These are phyloP conservation scores for Gomphus sp. DNA, from an alignment of 1,284 basidiomycete species.

Conservation along the genomic window DNA sequence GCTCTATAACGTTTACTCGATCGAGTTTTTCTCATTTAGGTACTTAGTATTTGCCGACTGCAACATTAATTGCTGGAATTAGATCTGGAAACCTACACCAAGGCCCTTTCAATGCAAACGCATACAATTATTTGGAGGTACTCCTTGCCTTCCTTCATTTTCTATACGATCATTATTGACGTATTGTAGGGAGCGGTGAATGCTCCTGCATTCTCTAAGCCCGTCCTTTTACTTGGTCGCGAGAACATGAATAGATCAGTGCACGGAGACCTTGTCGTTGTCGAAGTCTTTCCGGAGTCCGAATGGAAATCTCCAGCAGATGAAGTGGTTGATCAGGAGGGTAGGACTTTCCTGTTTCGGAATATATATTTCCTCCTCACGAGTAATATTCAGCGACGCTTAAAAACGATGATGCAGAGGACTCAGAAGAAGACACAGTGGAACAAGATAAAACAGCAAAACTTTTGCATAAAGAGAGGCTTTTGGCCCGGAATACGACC, in stretches of 20 bases:
- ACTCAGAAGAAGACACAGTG: constrained; percentile 51
- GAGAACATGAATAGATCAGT: constrained; percentile 96
- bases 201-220: constrained; percentile 64
- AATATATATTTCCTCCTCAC: background rate
- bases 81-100: constrained; percentile 81
- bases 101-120: constrained; percentile 93
- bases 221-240: constrained; percentile 80
- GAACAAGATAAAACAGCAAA: constrained; percentile 46
- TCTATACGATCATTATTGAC: background rate
- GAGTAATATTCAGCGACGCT: constrained; percentile 51
- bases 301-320: constrained; percentile 94
- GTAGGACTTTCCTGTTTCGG: constrained; percentile 34
- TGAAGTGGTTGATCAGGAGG: constrained; percentile 89
- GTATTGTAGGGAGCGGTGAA: constrained; percentile 66
- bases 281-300: constrained; percentile 80
- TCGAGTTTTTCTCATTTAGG: constrained; percentile 1
- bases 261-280: constrained; percentile 88
- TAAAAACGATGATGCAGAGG: constrained; percentile 85
- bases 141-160: constrained; percentile 10
- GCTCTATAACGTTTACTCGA: constrained; percentile 11
- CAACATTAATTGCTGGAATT: constrained; percentile 73
- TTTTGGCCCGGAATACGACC: constrained; percentile 15
- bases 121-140: constrained; percentile 94
- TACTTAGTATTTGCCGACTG: constrained; percentile 69
- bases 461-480: constrained; percentile 25